phyloP scores from a whole-genome alignment of 768 basidiomycete genomes.

The Cystoderma amianthinum region DNA sequence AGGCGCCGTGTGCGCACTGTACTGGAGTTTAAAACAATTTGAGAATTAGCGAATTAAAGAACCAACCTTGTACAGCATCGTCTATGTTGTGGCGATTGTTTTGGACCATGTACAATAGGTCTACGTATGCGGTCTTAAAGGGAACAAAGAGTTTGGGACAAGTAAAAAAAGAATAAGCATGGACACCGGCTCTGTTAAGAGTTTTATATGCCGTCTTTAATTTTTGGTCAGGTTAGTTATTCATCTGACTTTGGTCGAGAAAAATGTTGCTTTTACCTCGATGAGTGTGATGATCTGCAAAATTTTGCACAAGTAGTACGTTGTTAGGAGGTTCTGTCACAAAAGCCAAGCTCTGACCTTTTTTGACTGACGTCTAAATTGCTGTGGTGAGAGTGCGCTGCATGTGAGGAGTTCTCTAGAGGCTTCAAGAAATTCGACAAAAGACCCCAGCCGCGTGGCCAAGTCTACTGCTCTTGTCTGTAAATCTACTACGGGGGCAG shows the following conservation, averaged over 20 bases:
- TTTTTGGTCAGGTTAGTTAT: neutral
- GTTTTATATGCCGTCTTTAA: constrained; percentile 41
- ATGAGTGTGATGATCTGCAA: constrained; percentile 39
- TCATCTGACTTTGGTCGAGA: no score
- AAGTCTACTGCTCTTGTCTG: constrained; percentile 18
- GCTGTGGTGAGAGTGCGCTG: constrained; percentile 9
- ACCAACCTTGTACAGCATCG: constrained; percentile 24
- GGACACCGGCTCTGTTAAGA: constrained; percentile 32
- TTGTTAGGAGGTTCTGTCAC: neutral
- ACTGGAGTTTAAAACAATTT: no score
- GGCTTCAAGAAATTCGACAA: constrained; percentile 23
- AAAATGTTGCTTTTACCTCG: constrained; percentile 34
- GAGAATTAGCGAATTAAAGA: constrained; percentile 2
- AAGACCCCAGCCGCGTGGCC: constrained; percentile 18
- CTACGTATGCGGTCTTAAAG: constrained; percentile 43
- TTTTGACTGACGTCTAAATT: constrained; percentile 21
- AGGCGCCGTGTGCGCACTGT: constrained; percentile 25
- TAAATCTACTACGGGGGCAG: constrained; percentile 11
- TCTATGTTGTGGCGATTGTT: constrained; percentile 24
- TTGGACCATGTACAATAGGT: constrained; percentile 34
- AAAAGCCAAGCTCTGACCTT: constrained; percentile 18
- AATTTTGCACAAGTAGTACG: constrained; percentile 6
- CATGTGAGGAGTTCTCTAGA: constrained; percentile 19
- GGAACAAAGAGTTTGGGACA: constrained; percentile 31
- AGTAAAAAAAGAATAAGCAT: constrained; percentile 36